Conservation (phyloP, 768 basidiomycete genomes). For the Mycena latifolia region DNA sequence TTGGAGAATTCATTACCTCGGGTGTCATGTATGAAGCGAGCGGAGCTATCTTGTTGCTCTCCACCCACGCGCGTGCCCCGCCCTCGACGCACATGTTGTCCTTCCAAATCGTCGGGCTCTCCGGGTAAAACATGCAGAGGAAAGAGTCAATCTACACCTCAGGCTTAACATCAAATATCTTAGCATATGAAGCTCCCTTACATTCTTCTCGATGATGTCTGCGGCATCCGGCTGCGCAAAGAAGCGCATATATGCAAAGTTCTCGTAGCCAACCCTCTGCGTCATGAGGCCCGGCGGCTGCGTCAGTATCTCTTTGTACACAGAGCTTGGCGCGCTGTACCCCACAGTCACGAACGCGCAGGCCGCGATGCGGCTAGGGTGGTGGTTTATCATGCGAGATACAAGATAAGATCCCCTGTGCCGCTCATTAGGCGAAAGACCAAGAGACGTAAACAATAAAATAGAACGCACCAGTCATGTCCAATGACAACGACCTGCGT, state of each 20-base stretch:
- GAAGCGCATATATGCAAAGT: constrained; percentile 19
- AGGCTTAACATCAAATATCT: neutral
- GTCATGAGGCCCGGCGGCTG: too few relatives aligned
- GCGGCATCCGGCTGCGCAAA: constrained; percentile 45
- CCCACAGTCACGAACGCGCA: constrained; percentile 53
- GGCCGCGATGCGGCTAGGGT: constrained; percentile 54
- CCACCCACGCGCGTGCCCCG: constrained; percentile 49
- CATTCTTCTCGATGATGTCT: constrained; percentile 52
- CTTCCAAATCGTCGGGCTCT: constrained; percentile 50
- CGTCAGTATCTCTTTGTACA: neutral
- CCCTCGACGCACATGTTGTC: constrained; percentile 52
- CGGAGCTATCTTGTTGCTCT: constrained; percentile 42
- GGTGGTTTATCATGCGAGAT: constrained; percentile 53
- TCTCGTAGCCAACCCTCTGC: constrained; percentile 1
- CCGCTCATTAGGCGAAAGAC: neutral
- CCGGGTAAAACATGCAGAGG: constrained; percentile 45
- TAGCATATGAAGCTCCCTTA: constrained; percentile 33
- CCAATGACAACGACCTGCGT: constrained; percentile 58
- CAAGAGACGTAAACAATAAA: neutral
- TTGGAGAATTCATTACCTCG: constrained; percentile 40
- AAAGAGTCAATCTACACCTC: constrained; percentile 49
- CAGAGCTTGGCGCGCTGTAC: constrained; percentile 42
- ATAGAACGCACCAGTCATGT: constrained; percentile 50
- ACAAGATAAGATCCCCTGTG: constrained; percentile 53
- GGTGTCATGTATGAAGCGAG: constrained; percentile 45